Evolutionary conservation across 805 yeast genomes (phyloP), one percentile per base, ranked within the genome.

Genomic region (Yarrowia yakushimensis): DNA sequence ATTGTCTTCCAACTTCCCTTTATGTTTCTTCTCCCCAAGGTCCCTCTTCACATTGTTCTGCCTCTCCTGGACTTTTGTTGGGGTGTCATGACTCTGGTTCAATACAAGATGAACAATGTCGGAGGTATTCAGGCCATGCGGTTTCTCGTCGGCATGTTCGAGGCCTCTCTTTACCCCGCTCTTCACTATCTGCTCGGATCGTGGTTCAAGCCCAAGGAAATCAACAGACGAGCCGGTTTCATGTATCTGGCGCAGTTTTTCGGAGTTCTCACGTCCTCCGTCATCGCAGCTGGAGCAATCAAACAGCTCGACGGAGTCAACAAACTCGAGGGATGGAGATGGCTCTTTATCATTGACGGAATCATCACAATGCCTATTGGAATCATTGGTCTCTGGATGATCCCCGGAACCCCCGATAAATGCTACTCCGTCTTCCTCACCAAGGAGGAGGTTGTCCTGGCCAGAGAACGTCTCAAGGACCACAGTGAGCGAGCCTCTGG

Each of bases 261-360:
- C 37, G 90, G 88, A 30, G 74, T 80, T 20, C 74, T 84, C 63
- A 82, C 87, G 12, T 79, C 87, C 1, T 87, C 88, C 46, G 79
- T 83, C 64, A 75, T 86, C 36, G 85, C 84, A 66, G 82, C 86
- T n/a, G 81, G 84, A 13, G 77, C 84, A 30, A 79, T 75, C 63
- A 68, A 77, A 23, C 66, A 72, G 33, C 69, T 86, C 67, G 73
- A 77, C 59, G 88, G 86, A 25, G 74, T 70, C 11, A 68, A 70
- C 55, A 88, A 88, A 0, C 72, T 81, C n/a, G 77, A 78, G 12
- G 83, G 87, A 12, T 86, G 89, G 89, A 78, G 85, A 75, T 86
- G 90, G 90, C 82, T 84, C 69, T 86, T 84, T 68, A 81, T 86
- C 55, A 78, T 86, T 66, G 89, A 86, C 69, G 85, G 85, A 7